Conservation (phyloP, 2,329 filamentous ascomycete species). For the Fusarium marasasianum region DNA sequence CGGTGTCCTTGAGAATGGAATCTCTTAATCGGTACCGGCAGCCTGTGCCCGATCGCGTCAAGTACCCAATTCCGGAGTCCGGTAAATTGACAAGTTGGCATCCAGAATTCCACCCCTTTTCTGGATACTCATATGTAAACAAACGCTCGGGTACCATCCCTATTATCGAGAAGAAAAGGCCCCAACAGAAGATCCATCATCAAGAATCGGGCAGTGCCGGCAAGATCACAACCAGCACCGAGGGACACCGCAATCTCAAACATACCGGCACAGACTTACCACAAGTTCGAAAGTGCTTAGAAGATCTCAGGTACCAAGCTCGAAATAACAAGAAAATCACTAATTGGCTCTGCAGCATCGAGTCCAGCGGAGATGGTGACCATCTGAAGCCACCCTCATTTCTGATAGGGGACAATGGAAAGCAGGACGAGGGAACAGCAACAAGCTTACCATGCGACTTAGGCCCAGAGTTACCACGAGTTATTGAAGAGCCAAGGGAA, state of each 20-base stretch:
- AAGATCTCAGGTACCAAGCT: neutral
- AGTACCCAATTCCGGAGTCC: neutral
- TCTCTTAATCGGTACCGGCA: neutral
- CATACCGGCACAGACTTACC: neutral
- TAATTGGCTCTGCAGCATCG: constrained; percentile 9
- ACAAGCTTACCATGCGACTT: neutral
- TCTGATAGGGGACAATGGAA: neutral
- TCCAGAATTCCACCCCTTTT: constrained; percentile 25
- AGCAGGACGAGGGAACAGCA: neutral
- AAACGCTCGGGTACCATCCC: constrained; percentile 18
- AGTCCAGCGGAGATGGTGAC: neutral
- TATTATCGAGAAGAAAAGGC: neutral
- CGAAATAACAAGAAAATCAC: neutral
- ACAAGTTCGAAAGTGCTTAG: neutral
- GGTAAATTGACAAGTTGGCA: neutral
- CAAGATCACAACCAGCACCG: neutral
- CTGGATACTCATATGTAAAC: constrained; percentile 21
- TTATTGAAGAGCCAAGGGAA: neutral
- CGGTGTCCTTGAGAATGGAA: constrained; percentile 36
- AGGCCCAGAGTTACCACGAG: neutral
- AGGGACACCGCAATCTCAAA: neutral
- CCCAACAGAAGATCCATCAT: neutral
- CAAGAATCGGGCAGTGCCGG: neutral
- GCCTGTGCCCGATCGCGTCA: constrained; percentile 8
- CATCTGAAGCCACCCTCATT: neutral